A percentile compares a stretch with the other conserved stretches of the same genome.
Conservation (phyloP, 2,329 filamentous ascomycete species). For the Nigrograna mackinnonii region DNA sequence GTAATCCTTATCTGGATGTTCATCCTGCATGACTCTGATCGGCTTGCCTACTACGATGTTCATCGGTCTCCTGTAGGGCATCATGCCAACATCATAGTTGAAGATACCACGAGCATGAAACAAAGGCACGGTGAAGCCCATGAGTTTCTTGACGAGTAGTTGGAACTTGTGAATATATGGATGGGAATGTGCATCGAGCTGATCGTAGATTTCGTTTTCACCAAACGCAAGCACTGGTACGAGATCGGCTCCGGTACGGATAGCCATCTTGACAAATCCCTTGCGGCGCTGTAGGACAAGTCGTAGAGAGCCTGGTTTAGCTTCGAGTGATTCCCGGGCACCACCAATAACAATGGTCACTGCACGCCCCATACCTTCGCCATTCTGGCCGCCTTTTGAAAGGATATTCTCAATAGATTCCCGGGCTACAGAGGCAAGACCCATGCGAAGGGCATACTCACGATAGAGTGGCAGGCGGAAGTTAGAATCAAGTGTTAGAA, state of each 20-base stretch:
- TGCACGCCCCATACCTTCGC: conserved; percentile 87
- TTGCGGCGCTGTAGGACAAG: conserved; percentile 83
- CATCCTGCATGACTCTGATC: conserved; percentile 67
- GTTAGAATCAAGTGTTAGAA: conserved; percentile 93
- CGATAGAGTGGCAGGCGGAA: conserved; percentile 93
- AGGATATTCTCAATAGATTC: conserved; percentile 91
- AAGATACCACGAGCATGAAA: conserved; percentile 91
- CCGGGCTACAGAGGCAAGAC: conserved; percentile 84
- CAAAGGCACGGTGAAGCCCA: conserved; percentile 91
- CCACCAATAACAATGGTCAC: conserved; percentile 96
- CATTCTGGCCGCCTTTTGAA: conserved; percentile 74
- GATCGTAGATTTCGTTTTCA: conserved; percentile 95
- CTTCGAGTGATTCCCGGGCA: conserved; percentile 88
- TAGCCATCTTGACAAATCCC: conserved; percentile 91
- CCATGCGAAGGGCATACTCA: conserved; percentile 90
- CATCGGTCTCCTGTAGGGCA: conserved; percentile 87
- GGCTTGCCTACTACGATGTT: conserved; percentile 89
- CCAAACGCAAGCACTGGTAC: conserved; percentile 92
- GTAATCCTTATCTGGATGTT: conserved; percentile 72
- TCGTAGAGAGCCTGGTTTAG: conserved; percentile 74
- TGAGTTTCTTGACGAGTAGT: conserved; percentile 78
- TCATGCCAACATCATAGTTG: conserved; percentile 95
- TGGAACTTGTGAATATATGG: conserved; percentile 81
- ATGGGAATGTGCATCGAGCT: conserved; percentile 76
- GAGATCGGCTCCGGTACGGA: conserved; percentile 88